Percentiles rank a stretch among this genome's conserved stretches.
Conservation (phyloP, 352 stramenopile genomes). For the Blastocystis sp. region DNA sequence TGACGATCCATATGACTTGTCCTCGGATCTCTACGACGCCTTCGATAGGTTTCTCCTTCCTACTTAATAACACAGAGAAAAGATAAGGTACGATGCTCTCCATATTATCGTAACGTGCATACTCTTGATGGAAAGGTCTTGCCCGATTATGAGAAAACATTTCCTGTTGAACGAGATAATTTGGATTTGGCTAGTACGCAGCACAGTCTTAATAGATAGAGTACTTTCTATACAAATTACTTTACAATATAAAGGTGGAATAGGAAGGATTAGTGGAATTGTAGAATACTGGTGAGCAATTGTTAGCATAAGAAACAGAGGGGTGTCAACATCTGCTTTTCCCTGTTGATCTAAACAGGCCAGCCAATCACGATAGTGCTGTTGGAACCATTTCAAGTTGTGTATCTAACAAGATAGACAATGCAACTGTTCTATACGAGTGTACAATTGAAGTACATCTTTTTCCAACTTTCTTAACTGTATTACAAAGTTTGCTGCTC, state of each 20-base stretch:
- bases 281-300: no score
- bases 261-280: no score
- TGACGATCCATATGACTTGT: not conserved
- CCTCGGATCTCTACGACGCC: not conserved
- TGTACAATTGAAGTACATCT: not conserved
- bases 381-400: no score
- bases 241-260: no score
- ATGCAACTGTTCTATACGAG: not conserved
- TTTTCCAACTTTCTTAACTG: not conserved
- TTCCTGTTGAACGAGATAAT: not conserved
- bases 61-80: not conserved
- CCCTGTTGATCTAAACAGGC: no score
- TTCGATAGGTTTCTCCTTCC: not conserved
- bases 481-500: not conserved
- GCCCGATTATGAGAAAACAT: not conserved
- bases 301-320: no score
- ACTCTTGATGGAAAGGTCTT: not conserved
- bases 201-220: not conserved
- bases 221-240: no score
- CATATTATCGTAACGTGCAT: not conserved
- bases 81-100: not conserved
- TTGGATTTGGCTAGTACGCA: not conserved
- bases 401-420: not conserved
- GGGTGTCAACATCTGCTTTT: no score
- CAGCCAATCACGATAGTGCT: no score